Percentiles rank a stretch among this genome's conserved stretches.
Conservation (phyloP, 208 protist species). For the Leishmania martiniquensis region DNA sequence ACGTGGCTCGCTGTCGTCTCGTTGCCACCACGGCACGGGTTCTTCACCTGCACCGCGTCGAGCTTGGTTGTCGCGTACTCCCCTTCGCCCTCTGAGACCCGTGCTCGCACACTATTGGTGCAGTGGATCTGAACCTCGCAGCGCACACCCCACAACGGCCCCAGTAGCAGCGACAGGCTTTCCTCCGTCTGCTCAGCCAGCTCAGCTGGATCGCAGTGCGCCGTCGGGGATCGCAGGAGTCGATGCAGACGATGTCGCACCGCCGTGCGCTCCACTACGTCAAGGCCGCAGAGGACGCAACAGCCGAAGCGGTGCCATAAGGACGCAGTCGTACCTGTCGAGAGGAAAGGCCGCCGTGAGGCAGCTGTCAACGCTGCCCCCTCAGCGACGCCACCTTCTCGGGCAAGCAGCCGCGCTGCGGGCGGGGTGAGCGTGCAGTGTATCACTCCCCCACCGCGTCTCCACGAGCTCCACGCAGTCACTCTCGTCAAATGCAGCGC, state of each 20-base stretch:
- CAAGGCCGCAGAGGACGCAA: slow-evolving; percentile 71
- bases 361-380: background rate
- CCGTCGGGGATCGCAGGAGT: slow-evolving; percentile 43
- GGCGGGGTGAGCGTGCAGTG: slow-evolving; percentile 19
- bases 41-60: background rate
- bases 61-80: slow-evolving; percentile 2
- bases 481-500: background rate
- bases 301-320: slow-evolving; percentile 29
- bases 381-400: background rate
- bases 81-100: background rate
- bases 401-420: background rate
- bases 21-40: background rate
- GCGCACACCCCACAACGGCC: slow-evolving; percentile 62
- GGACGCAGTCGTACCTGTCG: background rate
- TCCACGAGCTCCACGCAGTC: slow-evolving; percentile 9
- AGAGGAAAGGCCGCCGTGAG: background rate
- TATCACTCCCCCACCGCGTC: slow-evolving; percentile 16
- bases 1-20: background rate
- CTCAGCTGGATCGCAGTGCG: slow-evolving; percentile 46
- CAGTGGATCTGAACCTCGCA: background rate
- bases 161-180: slow-evolving; percentile 49
- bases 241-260: slow-evolving; percentile 51
- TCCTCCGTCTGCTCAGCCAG: slow-evolving; percentile 57
- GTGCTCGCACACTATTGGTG: background rate
- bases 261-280: slow-evolving; percentile 45